Evolutionary conservation across 2,329 filamentous ascomycete species (phyloP), one percentile per base, ranked within the genome.

Genomic region (Aspergillus felis): DNA sequence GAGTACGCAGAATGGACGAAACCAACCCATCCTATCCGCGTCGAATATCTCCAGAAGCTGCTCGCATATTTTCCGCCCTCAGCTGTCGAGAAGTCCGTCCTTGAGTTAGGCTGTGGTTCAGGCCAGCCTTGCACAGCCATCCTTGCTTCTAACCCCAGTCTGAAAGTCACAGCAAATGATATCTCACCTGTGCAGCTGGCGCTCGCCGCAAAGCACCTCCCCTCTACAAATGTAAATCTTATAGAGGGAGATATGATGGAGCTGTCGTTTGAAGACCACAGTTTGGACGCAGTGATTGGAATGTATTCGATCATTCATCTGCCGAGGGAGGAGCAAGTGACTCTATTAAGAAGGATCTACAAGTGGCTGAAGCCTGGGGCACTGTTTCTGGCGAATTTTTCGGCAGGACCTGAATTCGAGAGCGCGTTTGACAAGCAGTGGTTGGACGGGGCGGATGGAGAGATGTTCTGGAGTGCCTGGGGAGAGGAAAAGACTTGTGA

Each of bases 251-350:
- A 81, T 54, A 81, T 81, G 78, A 68, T 74, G 57, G 59, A 56
- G 0, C 66, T 81, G 1, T 54, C 66, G 1, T 78, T 79, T 57
- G 57, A 55, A 0, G 57, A 61, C 0, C 66, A 48, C 0, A 71
- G 71, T 0, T 74, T 85, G 55, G 77, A 84, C 57, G 81, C 78
- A 4, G 75, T 84, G 1, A 62, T 81, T 1, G 82, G 71, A 0
- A 78, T 85, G 63, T 85, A 83, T 68, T 82, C 78, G 35, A 66
- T 86, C 53, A 79, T 84, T 53, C 83, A 85, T 61, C 74, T 86
- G 4, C 81, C 82, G 1, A 74, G 76, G 5, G 68, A 70, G 1
- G 81, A 85, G 64, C 83, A 85, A 68, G 68, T 61, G 0, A 67
- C 68, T 24, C 72, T 85, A 56, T 61, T 85, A 24, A 41, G 53